Evolutionary conservation across 2,329 filamentous ascomycete species (phyloP).

Genomic region (Trichoderma gracile): DNA sequence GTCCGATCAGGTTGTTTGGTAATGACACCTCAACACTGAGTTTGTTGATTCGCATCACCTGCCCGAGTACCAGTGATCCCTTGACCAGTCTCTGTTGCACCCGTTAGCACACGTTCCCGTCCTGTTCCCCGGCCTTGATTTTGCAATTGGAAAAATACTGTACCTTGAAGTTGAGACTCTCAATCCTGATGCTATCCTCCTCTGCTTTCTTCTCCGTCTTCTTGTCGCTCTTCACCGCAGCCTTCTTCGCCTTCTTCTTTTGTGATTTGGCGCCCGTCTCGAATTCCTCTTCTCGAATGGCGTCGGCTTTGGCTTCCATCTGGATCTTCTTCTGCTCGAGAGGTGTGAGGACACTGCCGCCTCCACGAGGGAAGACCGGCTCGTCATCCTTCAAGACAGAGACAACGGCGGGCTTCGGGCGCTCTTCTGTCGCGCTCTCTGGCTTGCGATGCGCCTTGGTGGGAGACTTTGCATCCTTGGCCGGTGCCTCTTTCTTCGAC

Average conservation of each 20-base stretch:
- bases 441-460: conserved; percentile 38
- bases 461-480: conserved; percentile 36
- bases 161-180: conserved; percentile 87
- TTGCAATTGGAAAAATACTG: too few relatives aligned
- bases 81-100: conserved; percentile 69
- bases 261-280: conserved; percentile 48
- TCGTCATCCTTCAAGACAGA: conserved; percentile 73
- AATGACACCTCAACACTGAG: conserved; percentile 79
- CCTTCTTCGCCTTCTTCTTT: conserved; percentile 60
- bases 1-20: conserved; percentile 90
- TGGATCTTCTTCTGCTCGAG: conserved; percentile 96
- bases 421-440: conserved; percentile 34
- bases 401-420: conserved; percentile 41
- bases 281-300: conserved; percentile 79
- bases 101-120: background rate
- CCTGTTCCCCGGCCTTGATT: background rate
- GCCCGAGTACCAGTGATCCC: conserved; percentile 84
- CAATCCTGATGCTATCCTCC: conserved; percentile 68
- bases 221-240: conserved; percentile 52
- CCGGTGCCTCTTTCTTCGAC: conserved; percentile 46
- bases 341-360: conserved; percentile 85
- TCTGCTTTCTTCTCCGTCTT: conserved; percentile 51
- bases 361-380: conserved; percentile 86
- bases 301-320: conserved; percentile 88
- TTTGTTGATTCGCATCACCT: conserved; percentile 77